phyloP scores from a whole-genome alignment of 2,329 filamentous ascomycete genomes.

The Claviceps fusiformis region DNA sequence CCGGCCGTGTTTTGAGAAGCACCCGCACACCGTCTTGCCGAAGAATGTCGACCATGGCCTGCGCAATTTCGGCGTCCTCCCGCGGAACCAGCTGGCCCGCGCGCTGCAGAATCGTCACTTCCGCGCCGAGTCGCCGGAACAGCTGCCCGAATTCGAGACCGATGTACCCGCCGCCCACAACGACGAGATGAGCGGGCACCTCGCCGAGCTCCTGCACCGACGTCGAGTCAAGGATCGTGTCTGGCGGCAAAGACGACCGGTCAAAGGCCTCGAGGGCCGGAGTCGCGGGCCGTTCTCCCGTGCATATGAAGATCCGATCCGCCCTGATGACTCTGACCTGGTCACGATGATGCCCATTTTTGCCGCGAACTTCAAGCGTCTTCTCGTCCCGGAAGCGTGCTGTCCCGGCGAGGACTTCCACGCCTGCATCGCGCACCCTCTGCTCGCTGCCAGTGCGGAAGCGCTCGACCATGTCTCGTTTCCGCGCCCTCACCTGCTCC shows the following conservation, averaged over 20 bases:
- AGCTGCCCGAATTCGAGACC: constrained; percentile 41
- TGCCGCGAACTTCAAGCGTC: constrained; percentile 6
- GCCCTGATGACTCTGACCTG: background rate
- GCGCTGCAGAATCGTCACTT: constrained; percentile 34
- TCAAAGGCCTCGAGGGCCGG: background rate
- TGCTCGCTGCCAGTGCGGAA: constrained; percentile 34
- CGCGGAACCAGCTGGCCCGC: constrained; percentile 26
- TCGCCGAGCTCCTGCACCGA: constrained; percentile 3
- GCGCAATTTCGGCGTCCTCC: constrained; percentile 35
- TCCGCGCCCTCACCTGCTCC: constrained; percentile 34
- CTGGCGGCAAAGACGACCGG: background rate
- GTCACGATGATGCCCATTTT: background rate
- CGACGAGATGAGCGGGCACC: constrained; percentile 30
- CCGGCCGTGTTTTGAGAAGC: constrained; percentile 10
- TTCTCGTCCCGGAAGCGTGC: constrained; percentile 28
- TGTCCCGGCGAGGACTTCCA: constrained; percentile 31
- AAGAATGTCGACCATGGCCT: constrained; percentile 27
- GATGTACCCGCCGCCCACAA: constrained; percentile 34
- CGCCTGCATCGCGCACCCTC: constrained; percentile 24
- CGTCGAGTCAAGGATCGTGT: background rate
- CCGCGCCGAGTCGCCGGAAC: constrained; percentile 33
- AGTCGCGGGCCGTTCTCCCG: background rate
- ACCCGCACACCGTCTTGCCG: constrained; percentile 28
- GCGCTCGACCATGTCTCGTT: constrained; percentile 36
- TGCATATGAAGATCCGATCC: background rate